Base-by-base conservation (phyloP, 1,284 basidiomycete genomes). In the Tilletia caries region DNA sequence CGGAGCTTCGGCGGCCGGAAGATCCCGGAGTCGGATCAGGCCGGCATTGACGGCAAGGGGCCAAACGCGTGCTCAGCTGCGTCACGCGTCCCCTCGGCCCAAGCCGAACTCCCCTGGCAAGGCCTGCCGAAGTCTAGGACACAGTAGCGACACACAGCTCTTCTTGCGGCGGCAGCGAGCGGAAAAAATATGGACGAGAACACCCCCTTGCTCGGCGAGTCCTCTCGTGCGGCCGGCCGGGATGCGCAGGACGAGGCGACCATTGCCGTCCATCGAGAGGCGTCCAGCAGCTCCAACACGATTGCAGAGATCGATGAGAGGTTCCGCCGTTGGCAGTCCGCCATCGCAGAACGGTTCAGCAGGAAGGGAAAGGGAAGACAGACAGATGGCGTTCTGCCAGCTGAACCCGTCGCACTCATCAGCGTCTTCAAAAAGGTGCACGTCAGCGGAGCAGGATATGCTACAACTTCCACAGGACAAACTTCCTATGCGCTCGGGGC, bases 301-400 rank as follows among this genome's bases (percentile, higher is more conserved):
- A 65, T 44, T 37, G 27, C 64, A 12, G 64, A 65, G 37, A 33
- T 65, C 41, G 64, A 65, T 23, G 64, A 44, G 12, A 20, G 44
- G 12, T 32, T 65, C 37, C 64, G 41, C 5, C 64, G 64, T 29
- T 65, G 64, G 64, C 37, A 48, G 41, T 33, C 37, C 37, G 37
- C 41, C 41, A 65, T 65, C 13, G 23, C 64, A 15, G 41, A 41
- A n/a, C 64, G 64, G 8, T 65, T 65, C 64, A 65, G 62, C 32
- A 20, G 25, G 33, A 65, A 48, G 41, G 64, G 41, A n/a, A 65
- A 48, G 41, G 44, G n/a, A 34, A 67, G 13, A 12, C 52, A 54
- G 52, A 23, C 12, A 25, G 66, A 37, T 15, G 15, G 32, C 25
- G 27, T 18, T 6, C 20, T 4, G 4, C 50, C 58, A 3, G 3